Conservation (phyloP, 1,284 basidiomycete genomes). For the Peniophora sp. region DNA sequence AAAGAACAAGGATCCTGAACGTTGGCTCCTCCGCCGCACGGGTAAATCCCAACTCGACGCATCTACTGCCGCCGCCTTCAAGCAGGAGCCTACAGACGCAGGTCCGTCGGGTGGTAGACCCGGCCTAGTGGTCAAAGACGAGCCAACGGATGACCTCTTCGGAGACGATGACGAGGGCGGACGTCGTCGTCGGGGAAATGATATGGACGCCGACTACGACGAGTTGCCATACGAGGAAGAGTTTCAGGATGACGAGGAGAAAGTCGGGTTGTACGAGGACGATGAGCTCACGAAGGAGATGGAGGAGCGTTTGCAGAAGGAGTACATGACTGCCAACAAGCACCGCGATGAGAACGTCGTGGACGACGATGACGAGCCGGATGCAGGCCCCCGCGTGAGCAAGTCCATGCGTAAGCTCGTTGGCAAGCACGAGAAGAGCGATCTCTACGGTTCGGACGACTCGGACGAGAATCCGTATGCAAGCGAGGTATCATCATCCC, state of each 20-base stretch:
- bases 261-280: slow-evolving; percentile 56
- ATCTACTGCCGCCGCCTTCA: slow-evolving; percentile 58
- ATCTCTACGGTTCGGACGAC: slow-evolving; percentile 74
- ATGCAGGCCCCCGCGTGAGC: slow-evolving; percentile 46
- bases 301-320: slow-evolving; percentile 80
- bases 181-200: slow-evolving; percentile 38
- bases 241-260: slow-evolving; percentile 84
- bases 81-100: slow-evolving; percentile 46
- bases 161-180: slow-evolving; percentile 60
- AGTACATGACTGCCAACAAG: slow-evolving; percentile 74
- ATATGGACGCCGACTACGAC: slow-evolving; percentile 69
- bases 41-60: slow-evolving; percentile 50
- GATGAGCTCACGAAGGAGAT: slow-evolving; percentile 82
- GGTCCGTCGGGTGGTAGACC: slow-evolving; percentile 46
- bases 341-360: slow-evolving; percentile 59
- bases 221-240: slow-evolving; percentile 81
- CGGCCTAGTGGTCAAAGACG: slow-evolving; percentile 58
- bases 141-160: slow-evolving; percentile 45
- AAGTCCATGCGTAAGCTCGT: slow-evolving; percentile 76
- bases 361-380: slow-evolving; percentile 61
- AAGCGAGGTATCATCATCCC: slow-evolving; percentile 46
- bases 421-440: slow-evolving; percentile 64
- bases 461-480: slow-evolving; percentile 75
- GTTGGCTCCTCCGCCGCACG: slow-evolving; percentile 56
- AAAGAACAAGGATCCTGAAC: slow-evolving; percentile 66